A percentile compares a stretch with the other conserved stretches of the same genome.
Conservation (phyloP, 768 basidiomycete genomes). For the Suillus hirtellus region DNA sequence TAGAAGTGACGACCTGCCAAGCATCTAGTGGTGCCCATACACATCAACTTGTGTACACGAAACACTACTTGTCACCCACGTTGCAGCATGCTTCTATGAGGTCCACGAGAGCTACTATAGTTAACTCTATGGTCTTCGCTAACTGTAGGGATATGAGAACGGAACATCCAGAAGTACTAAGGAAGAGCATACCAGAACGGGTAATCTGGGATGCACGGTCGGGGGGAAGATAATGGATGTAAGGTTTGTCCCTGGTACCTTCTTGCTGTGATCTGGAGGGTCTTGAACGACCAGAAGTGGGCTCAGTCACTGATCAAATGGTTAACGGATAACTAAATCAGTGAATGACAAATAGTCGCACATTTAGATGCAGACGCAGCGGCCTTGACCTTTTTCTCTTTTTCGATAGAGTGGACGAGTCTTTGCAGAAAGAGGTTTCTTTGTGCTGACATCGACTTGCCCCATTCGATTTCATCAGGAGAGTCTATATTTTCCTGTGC, state of each 20-base stretch:
- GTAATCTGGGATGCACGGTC: constrained; percentile 21
- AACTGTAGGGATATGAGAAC: not conserved
- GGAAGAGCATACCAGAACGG: constrained; percentile 24
- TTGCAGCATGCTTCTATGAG: constrained; percentile 46
- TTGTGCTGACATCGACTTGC: constrained; percentile 67
- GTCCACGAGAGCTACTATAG: constrained; percentile 19
- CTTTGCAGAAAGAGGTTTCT: constrained; percentile 72
- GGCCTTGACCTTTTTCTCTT: constrained; percentile 49
- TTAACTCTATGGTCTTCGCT: constrained; percentile 21
- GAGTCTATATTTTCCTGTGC: constrained; percentile 77
- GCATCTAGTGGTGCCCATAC: constrained; percentile 50
- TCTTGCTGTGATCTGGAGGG: constrained; percentile 25
- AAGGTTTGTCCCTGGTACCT: constrained; percentile 31
- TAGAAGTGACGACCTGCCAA: constrained; percentile 63
- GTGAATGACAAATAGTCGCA: constrained; percentile 19
- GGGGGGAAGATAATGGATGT: constrained; percentile 36
- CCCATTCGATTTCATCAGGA: constrained; percentile 76
- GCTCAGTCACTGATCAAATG: constrained; percentile 22
- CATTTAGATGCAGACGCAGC: constrained; percentile 33
- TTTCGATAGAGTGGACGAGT: constrained; percentile 57
- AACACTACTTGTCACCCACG: constrained; percentile 33
- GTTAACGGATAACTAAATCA: constrained; percentile 1
- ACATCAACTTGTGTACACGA: constrained; percentile 5
- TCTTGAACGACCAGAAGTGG: constrained; percentile 28
- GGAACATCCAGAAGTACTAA: not conserved